These are phyloP conservation scores for Rubia yunnanensis DNA, from an alignment of 257 asterid genomes.

Conservation along the genomic window DNA sequence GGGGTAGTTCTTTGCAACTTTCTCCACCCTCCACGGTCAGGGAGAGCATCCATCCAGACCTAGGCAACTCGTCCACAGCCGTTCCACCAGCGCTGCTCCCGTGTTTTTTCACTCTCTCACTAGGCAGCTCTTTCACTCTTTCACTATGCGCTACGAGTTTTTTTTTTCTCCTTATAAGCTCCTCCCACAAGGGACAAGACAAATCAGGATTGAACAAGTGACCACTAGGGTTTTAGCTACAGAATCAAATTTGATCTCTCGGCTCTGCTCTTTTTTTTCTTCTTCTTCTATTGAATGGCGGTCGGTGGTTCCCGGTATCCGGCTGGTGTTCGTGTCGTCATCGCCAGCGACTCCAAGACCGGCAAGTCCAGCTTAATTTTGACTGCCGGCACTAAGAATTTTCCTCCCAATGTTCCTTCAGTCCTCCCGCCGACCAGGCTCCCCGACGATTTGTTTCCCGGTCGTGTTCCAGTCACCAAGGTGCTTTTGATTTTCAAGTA, in stretches of 20 bases:
- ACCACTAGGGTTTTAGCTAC: slow-evolving; percentile 11
- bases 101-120: too few species aligned
- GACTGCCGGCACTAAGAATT: slow-evolving; percentile 70
- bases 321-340: slow-evolving; percentile 59
- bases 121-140: too few species aligned
- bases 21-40: too few species aligned
- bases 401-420: slow-evolving; percentile 59
- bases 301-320: slow-evolving; percentile 48
- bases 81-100: too few species aligned
- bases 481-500: too few species aligned
- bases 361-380: slow-evolving; percentile 91
- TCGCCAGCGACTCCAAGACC: slow-evolving; percentile 85
- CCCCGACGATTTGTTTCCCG: slow-evolving; percentile 77
- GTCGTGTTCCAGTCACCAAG: slow-evolving; percentile 78
- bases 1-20: too few species aligned
- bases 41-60: too few species aligned
- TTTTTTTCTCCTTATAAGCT: too few species aligned
- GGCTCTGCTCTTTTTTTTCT: neutral
- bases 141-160: too few species aligned
- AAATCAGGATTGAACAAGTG: neutral
- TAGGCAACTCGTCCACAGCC: too few species aligned
- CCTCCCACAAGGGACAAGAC: too few species aligned
- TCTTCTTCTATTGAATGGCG: slow-evolving; percentile 40
- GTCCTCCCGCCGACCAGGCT: slow-evolving; percentile 82
- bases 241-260: neutral